Conservation (phyloP, 2,329 filamentous ascomycete species). For the Ceratocystis destructans region DNA sequence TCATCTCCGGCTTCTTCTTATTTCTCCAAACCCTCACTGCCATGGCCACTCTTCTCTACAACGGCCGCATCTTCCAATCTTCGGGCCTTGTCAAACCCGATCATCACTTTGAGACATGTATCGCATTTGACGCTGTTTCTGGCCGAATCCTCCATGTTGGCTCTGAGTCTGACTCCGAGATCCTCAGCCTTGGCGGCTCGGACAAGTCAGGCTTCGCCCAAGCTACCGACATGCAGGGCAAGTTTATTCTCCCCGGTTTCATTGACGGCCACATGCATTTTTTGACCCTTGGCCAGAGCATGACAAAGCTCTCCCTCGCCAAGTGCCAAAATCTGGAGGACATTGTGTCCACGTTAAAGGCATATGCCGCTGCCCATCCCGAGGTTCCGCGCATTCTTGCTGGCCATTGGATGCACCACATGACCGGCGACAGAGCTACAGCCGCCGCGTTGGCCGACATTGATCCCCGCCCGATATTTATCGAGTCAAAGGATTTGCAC, state of each 20-base stretch:
- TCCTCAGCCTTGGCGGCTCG: conserved; percentile 10
- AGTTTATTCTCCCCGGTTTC: conserved; percentile 39
- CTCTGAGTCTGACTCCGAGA: conserved; percentile 11
- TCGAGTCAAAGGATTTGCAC: conserved; percentile 44
- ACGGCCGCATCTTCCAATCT: conserved; percentile 20
- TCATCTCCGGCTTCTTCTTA: too few relatives aligned
- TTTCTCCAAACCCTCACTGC: too few relatives aligned
- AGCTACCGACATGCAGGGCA: conserved; percentile 26
- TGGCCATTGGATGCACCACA: conserved; percentile 42
- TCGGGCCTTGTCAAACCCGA: conserved; percentile 17
- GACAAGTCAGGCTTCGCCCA: conserved; percentile 13
- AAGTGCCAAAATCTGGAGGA: conserved; percentile 36
- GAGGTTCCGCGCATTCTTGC: conserved; percentile 37
- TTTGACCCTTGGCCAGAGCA: conserved; percentile 39
- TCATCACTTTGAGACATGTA: conserved; percentile 16
- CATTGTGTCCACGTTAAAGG: conserved; percentile 34
- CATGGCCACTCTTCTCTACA: conserved; percentile 20
- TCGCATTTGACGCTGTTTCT: conserved; percentile 16
- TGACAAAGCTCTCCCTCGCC: conserved; percentile 38
- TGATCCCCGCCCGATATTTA: conserved; percentile 40
- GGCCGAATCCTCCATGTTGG: conserved; percentile 19
- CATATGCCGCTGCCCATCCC: conserved; percentile 35
- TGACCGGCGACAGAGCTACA: conserved; percentile 34
- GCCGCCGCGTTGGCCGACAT: conserved; percentile 36
- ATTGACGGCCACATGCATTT: conserved; percentile 46